A percentile compares a stretch with the other conserved stretches of the same genome.
Conservation (phyloP, 768 basidiomycete genomes). For the Hemileccinum impolitum region DNA sequence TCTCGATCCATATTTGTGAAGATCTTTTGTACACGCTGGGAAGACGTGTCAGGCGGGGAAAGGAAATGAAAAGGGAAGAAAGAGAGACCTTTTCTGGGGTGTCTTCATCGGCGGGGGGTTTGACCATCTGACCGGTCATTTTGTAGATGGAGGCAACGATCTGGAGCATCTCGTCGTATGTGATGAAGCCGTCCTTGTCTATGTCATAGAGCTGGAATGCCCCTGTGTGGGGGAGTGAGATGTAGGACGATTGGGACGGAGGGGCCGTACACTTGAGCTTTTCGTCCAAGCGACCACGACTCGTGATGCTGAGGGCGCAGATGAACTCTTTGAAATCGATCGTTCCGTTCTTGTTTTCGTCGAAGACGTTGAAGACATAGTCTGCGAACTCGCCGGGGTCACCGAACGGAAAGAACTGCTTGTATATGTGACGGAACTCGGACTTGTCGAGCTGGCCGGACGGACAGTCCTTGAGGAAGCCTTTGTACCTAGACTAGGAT, state of each 20-base stretch:
- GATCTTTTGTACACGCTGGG: constrained; percentile 96
- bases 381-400: constrained; percentile 96
- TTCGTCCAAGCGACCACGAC: constrained; percentile 90
- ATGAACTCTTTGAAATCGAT: constrained; percentile 99
- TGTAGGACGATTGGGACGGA: constrained; percentile 10
- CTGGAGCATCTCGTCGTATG: constrained; percentile 98
- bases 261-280: constrained; percentile 87
- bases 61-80: constrained; percentile 8
- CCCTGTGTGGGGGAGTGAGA: constrained; percentile 54
- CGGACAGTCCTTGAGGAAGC: constrained; percentile 98
- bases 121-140: constrained; percentile 99
- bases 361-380: constrained; percentile 98
- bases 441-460: constrained; percentile 94
- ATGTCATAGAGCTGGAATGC: constrained; percentile 99
- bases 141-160: constrained; percentile 99
- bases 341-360: constrained; percentile 90
- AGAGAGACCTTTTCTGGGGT: constrained; percentile 91
- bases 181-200: constrained; percentile 96
- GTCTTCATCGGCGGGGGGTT: constrained; percentile 96
- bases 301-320: constrained; percentile 93
- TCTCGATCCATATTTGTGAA: constrained; percentile 97
- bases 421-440: constrained; percentile 97
- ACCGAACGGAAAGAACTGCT: constrained; percentile 99
- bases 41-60: constrained; percentile 11
- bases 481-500: constrained; percentile 79